phyloP scores from a whole-genome alignment of 352 stramenopile genomes.

The Phytophthora syringae region DNA sequence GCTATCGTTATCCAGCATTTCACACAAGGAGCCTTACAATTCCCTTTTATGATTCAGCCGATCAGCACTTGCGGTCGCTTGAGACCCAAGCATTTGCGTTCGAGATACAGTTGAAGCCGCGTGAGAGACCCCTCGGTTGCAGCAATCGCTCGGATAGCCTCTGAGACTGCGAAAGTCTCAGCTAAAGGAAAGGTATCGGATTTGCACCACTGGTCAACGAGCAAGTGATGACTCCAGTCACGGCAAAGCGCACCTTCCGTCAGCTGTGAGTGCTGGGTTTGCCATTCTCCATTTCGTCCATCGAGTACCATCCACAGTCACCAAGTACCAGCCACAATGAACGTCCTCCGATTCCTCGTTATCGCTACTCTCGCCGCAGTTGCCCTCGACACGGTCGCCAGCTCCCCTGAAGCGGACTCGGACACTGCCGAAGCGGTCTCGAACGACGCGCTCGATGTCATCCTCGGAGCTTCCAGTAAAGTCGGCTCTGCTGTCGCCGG shows the following conservation, averaged over 20 bases:
- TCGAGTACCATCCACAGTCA: slow-evolving; percentile 9
- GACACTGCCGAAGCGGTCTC: slow-evolving; percentile 15
- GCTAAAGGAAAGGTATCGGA: too few species aligned
- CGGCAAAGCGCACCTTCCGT: background rate
- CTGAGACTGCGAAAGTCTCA: too few species aligned
- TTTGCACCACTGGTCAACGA: slow-evolving; percentile 3
- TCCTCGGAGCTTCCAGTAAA: slow-evolving; percentile 25
- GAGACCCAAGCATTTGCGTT: too few species aligned
- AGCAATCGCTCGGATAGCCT: slow-evolving; percentile 14
- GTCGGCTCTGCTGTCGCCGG: slow-evolving; percentile 11
- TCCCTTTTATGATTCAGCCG: background rate
- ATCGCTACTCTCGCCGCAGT: slow-evolving; percentile 4
- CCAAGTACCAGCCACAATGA: slow-evolving; percentile 16
- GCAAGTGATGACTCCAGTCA: slow-evolving; percentile 15
- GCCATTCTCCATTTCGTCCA: slow-evolving; percentile 20
- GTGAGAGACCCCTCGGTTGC: slow-evolving; percentile 8
- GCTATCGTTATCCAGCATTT: slow-evolving; percentile 20
- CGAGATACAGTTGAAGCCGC: slow-evolving; percentile 21
- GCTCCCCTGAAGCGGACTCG: slow-evolving; percentile 15
- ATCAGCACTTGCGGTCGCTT: slow-evolving; percentile 1
- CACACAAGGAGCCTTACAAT: background rate
- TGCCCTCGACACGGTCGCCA: slow-evolving; percentile 12
- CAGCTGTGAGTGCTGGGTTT: background rate
- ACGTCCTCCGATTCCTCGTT: slow-evolving; percentile 16
- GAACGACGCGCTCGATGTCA: slow-evolving; percentile 26